Conservation (phyloP, 306 rosid genomes). For the Sindora glabra region DNA sequence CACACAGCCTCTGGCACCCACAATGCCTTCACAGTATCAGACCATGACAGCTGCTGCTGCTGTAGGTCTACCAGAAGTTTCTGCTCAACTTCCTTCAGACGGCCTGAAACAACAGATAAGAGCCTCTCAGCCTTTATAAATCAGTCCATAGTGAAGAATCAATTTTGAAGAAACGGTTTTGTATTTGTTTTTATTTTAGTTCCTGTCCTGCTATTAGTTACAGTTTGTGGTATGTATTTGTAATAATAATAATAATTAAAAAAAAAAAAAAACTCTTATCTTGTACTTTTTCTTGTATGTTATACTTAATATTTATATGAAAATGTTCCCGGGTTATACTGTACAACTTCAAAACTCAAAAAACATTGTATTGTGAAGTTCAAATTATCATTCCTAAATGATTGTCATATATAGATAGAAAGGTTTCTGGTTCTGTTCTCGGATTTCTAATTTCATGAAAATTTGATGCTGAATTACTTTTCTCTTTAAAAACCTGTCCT, state of each 20-base stretch:
- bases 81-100: conserved; percentile 64
- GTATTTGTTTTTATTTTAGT: conserved; percentile 42
- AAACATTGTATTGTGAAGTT: conserved; percentile 64
- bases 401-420: conserved; percentile 47
- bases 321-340: conserved; percentile 73
- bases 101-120: conserved; percentile 80
- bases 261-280: conserved; percentile 41
- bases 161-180: conserved; percentile 74
- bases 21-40: conserved; percentile 83
- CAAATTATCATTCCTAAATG: conserved; percentile 37
- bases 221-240: conserved; percentile 73
- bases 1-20: conserved; percentile 65
- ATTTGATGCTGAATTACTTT: neutral
- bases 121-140: conserved; percentile 59
- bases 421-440: conserved; percentile 10
- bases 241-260: conserved; percentile 75
- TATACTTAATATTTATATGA: conserved; percentile 60
- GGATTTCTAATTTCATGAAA: neutral
- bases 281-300: conserved; percentile 43
- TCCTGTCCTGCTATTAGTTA: conserved; percentile 45
- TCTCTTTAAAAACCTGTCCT: neutral
- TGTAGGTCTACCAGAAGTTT: conserved; percentile 41
- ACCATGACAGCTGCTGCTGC: conserved; percentile 65
- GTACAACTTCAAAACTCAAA: conserved; percentile 58
- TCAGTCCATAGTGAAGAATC: conserved; percentile 39